These are phyloP conservation scores for Russula sp. DNA, from an alignment of 768 basidiomycete species.

Conservation along the genomic window DNA sequence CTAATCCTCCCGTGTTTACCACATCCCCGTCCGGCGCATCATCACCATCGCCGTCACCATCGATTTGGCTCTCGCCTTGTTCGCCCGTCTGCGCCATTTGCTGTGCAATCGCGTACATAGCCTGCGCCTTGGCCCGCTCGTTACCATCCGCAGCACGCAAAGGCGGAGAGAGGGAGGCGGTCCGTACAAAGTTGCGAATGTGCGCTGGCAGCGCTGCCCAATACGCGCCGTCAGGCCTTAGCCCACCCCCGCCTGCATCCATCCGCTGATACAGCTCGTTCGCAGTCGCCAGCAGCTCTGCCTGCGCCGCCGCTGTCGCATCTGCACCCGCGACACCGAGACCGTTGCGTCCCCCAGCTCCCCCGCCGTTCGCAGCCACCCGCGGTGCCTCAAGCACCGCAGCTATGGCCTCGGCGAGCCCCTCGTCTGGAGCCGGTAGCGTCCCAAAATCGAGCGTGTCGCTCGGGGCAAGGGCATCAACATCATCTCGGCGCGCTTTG, in stretches of 20 bases:
- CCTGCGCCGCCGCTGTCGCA: conserved; percentile 32
- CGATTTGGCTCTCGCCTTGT: conserved; percentile 28
- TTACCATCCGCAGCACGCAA: conserved; percentile 36
- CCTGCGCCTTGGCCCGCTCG: conserved; percentile 48
- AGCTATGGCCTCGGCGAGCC: conserved; percentile 29
- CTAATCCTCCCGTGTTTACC: conserved; percentile 35
- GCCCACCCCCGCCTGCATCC: conserved; percentile 31
- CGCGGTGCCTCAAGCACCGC: conserved; percentile 28
- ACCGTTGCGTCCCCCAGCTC: neutral
- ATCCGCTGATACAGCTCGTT: conserved; percentile 48
- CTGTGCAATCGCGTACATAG: conserved; percentile 67
- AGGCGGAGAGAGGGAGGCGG: conserved; percentile 36
- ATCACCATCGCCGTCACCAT: conserved; percentile 24
- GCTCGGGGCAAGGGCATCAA: conserved; percentile 21
- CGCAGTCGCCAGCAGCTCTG: conserved; percentile 48
- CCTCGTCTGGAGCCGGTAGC: conserved; percentile 27
- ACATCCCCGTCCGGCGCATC: conserved; percentile 36
- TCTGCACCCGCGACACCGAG: conserved; percentile 21
- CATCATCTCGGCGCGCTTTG: conserved; percentile 20
- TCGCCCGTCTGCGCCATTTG: conserved; percentile 55
- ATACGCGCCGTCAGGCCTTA: conserved; percentile 56
- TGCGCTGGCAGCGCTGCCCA: conserved; percentile 68
- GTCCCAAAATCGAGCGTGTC: conserved; percentile 26
- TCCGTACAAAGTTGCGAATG: conserved; percentile 64
- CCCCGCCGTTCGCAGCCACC: conserved; percentile 12